Evolutionary conservation across 345 rosid genomes (phyloP).

Genomic region (Brassica cretica): DNA sequence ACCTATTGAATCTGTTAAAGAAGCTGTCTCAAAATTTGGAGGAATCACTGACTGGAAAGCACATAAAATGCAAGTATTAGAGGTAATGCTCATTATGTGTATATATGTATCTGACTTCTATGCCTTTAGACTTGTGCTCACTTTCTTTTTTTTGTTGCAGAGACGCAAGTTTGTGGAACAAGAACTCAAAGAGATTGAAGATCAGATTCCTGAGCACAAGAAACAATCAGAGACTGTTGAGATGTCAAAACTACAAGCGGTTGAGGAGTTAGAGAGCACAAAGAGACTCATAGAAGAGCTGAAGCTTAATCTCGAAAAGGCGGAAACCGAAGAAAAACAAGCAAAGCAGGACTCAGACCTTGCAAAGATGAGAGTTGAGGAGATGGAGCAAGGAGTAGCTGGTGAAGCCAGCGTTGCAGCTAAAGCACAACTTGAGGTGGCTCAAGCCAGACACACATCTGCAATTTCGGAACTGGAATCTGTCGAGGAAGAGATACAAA

Average conservation of each 20-base stretch:
- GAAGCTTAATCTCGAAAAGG: conserved; percentile 83
- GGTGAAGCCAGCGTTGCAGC: conserved; percentile 90
- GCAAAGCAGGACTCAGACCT: conserved; percentile 94
- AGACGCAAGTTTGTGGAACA: conserved; percentile 69
- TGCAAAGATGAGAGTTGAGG: conserved; percentile 83
- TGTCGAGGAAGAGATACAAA: conserved; percentile 69
- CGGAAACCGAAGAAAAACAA: conserved; percentile 84
- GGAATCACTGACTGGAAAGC: conserved; percentile 99
- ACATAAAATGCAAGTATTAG: conserved; percentile 70
- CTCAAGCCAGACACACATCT: conserved; percentile 70
- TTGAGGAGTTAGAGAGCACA: conserved; percentile 73
- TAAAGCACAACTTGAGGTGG: conserved; percentile 93
- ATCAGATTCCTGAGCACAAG: conserved; percentile 67
- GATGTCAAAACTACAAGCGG: conserved; percentile 52
- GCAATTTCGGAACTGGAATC: conserved; percentile 73
- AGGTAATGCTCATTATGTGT: conserved; percentile 44
- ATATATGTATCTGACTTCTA: neutral
- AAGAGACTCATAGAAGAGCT: conserved; percentile 88
- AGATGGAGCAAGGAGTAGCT: conserved; percentile 89
- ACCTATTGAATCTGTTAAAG: conserved; percentile 93
- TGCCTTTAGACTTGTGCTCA: neutral
- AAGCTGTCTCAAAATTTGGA: conserved; percentile 92
- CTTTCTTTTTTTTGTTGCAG: conserved; percentile 36
- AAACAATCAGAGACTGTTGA: conserved; percentile 62
- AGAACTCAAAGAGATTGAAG: conserved; percentile 69